These are phyloP conservation scores for Dillenia suffruticosa DNA, from an alignment of 164 flowering plant species.

Conservation along the genomic window DNA sequence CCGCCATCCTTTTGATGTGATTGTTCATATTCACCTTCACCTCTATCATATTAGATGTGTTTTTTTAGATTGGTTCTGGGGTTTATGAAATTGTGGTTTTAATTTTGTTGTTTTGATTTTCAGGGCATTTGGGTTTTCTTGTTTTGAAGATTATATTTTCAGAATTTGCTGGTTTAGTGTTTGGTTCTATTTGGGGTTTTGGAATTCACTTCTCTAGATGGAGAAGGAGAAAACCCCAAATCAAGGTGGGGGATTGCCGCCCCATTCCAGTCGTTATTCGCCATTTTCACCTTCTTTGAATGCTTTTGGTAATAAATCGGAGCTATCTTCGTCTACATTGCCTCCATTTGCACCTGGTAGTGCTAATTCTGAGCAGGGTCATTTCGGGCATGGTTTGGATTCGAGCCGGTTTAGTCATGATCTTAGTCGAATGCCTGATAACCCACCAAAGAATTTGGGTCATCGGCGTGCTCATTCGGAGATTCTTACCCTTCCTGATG, in stretches of 20 bases:
- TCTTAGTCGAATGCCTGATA: constrained; percentile 86
- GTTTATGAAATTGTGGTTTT: no score
- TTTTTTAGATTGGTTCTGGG: no score
- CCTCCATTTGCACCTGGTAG: constrained; percentile 3
- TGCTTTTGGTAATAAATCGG: constrained; percentile 10
- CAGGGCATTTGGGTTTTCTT: no score
- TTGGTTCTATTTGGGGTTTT: neutral
- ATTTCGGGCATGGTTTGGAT: constrained; percentile 41
- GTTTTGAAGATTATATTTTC: no score
- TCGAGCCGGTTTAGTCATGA: constrained; percentile 71
- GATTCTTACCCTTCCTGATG: constrained; percentile 92
- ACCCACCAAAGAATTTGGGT: constrained; percentile 69
- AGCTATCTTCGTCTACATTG: constrained; percentile 13
- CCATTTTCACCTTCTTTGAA: constrained; percentile 5
- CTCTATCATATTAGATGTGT: no score
- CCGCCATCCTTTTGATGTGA: no score
- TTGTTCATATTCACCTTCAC: no score
- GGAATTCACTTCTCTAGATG: constrained; percentile 8
- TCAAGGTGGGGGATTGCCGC: constrained; percentile 17
- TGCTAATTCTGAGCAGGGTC: constrained; percentile 24
- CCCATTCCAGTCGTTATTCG: constrained; percentile 17
- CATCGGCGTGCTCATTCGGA: constrained; percentile 97
- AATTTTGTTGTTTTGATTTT: no score
- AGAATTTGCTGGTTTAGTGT: no score
- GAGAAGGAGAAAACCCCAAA: constrained; percentile 24